Evolutionary conservation across 1,284 basidiomycete species (phyloP), one percentile per base, ranked within the genome.

Genomic region (Tetrapyrgos nigripes): DNA sequence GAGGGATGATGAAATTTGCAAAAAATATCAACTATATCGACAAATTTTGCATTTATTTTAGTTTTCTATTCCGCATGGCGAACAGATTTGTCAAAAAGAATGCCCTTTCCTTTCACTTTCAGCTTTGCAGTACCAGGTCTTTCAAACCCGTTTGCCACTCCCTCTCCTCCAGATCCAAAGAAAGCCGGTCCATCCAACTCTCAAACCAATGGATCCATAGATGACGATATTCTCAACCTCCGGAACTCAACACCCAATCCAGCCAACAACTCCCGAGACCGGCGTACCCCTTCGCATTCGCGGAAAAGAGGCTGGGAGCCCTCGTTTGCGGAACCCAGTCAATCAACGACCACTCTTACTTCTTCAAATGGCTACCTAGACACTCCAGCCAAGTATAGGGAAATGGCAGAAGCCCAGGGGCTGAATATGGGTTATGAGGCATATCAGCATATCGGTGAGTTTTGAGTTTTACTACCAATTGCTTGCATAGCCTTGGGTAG

Each of bases 301-400:
- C 76, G 82, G 54, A 91, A 91, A 71, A 76, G 89, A 68, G 87
- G 86, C 51, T 91, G 89, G 89, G 83, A 84, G 46, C 88, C 88
- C 5, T 76, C 85, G 0, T 77, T 78, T 55, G 46, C 46, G 54
- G 85, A 85, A 62, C 80, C 81, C 3, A 85, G 82, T 64, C 74
- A 70, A 60, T 82, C 86, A 2, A 70, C 81, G 29, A 76, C 85
- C 24, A 81, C 79, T 4, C 71, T 82, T 3, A 71, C 83, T 3
- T 85, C 81, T 1, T 81, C 84, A 4, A 77, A 71, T 58, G 89
- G 88, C 28, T 87, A 87, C 69, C 79, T 90, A 44, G 84, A 88
- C 68, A 85, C 86, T 1, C 85, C 86, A 35, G 80, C 84, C 52
- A 87, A 85, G 70, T 86, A 87, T 66, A 76, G 81, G 63, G 80